phyloP scores from a whole-genome alignment of 2,329 filamentous ascomycete genomes.

The Diaporthe sp. region DNA sequence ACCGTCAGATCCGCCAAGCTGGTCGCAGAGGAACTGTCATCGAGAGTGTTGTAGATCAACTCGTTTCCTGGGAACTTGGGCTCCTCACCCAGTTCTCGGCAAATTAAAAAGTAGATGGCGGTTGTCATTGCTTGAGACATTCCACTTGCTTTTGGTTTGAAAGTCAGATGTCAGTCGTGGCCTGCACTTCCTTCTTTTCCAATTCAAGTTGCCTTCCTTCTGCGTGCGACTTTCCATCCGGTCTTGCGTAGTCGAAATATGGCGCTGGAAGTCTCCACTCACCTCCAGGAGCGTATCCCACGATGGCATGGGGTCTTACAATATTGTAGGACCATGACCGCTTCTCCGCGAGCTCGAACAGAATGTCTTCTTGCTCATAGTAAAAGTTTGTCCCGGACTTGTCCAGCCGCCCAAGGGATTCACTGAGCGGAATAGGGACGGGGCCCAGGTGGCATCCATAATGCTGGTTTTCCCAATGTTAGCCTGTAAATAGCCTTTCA shows the following conservation, averaged over 20 bases:
- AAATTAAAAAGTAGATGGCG: conserved; percentile 47
- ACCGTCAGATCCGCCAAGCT: conserved; percentile 47
- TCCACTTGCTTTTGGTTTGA: conserved; percentile 42
- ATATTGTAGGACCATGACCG: conserved; percentile 41
- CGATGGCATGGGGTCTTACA: conserved; percentile 48
- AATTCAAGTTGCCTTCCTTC: too few relatives aligned
- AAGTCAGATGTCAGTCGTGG: neutral
- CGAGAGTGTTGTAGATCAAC: conserved; percentile 46
- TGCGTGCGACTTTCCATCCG: neutral
- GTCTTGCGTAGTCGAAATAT: neutral
- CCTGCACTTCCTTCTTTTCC: neutral
- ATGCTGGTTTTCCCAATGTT: neutral
- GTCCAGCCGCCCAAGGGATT: neutral
- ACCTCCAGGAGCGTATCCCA: conserved; percentile 47
- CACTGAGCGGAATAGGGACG: neutral
- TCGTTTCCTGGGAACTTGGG: conserved; percentile 46
- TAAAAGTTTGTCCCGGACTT: neutral
- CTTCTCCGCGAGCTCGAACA: neutral
- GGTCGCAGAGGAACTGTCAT: conserved; percentile 47
- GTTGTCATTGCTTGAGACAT: conserved; percentile 49
- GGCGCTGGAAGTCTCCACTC: conserved; percentile 8
- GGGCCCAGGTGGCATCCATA: neutral
- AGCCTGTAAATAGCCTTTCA: neutral
- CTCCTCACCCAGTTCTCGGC: conserved; percentile 44
- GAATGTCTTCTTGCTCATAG: neutral